Evolutionary conservation across 1,284 basidiomycete genomes (phyloP), one percentile per base, ranked within the genome.

Genomic region (Singerocomus rubriflavus): DNA sequence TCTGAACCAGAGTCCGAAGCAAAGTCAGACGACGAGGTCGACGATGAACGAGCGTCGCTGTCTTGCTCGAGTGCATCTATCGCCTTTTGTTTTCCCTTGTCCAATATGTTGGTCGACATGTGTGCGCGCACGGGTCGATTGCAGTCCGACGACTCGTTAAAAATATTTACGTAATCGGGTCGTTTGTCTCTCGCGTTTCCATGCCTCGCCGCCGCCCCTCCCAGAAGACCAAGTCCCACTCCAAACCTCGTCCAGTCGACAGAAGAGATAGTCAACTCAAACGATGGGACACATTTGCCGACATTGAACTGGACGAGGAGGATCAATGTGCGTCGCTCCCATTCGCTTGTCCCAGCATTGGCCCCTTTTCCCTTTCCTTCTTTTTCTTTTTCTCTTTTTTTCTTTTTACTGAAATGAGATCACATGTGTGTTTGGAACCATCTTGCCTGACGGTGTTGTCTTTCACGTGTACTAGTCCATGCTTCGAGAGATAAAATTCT

Each of bases 401-500:
- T 26, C 31, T 34, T 36, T 6, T 53, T 32, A 7, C 48, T 51
- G 49, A 56, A 31, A 45, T 29, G 16, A 26, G 3, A 29, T 29
- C 21, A 16, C 38, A 43, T 46, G 1, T 25, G 17, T 44, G 25
- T 13, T 17, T 27, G 43, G 25, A 40, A 34, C 41, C 29, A 21
- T 35, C 35, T 14, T 47, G 16, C 33, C 44, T 21, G 32, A 32
- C 29, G 21, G 13, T 7, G 9, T 27, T 25, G 27, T 27, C 17
- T 51, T 50, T 25, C 44, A 31, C 17, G 47, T 10, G 12, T 16
- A 32, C 6, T 52, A 90, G 88, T 89, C 60, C 85, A 88, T 64
- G 71, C 74, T 0, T 79, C 79, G 50, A 78, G 83, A 47, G 93
- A 97, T 64, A 81, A 83, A 65, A 89, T 96, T 52, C 74, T 91